phyloP scores from a whole-genome alignment of 805 yeast species.

The Yamadazyma kitorensis region DNA sequence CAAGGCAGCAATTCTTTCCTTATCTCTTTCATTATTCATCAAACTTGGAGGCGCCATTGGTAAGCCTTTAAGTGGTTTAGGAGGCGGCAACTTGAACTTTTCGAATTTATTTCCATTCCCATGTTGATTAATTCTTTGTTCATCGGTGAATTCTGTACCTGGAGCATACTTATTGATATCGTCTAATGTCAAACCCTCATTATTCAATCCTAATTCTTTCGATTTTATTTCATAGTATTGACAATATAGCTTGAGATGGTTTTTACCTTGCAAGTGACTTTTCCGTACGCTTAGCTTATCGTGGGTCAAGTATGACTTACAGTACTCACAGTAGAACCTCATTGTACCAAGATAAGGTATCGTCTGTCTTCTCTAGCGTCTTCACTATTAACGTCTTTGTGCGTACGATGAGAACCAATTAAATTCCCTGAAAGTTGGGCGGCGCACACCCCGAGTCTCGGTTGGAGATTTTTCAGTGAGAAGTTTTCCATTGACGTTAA shows the following conservation, averaged over 20 bases:
- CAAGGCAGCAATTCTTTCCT: conserved; percentile 4
- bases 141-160: conserved; percentile 19
- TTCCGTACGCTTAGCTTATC: conserved; percentile 85
- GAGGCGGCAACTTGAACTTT: conserved; percentile 29
- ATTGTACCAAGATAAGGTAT: too few relatives aligned
- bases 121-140: too few relatives aligned
- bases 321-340: conserved; percentile 80
- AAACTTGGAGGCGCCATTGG: conserved; percentile 37
- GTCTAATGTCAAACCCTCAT: too few relatives aligned
- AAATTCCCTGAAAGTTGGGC: too few relatives aligned
- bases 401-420: too few relatives aligned
- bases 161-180: too few relatives aligned
- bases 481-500: too few relatives aligned
- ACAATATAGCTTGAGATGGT: conserved; percentile 69
- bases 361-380: too few relatives aligned
- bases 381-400: too few relatives aligned
- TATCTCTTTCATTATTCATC: conserved; percentile 16
- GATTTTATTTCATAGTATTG: conserved; percentile 64
- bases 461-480: too few relatives aligned
- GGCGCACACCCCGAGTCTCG: too few relatives aligned
- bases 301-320: conserved; percentile 79
- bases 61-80: conserved; percentile 24
- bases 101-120: neutral
- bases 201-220: conserved; percentile 37
- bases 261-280: conserved; percentile 73